Percentiles rank a stretch among this genome's conserved stretches.
Evolutionary conservation across 2,329 filamentous ascomycete species (phyloP).

Genomic region (Emydomyces testavorans): DNA sequence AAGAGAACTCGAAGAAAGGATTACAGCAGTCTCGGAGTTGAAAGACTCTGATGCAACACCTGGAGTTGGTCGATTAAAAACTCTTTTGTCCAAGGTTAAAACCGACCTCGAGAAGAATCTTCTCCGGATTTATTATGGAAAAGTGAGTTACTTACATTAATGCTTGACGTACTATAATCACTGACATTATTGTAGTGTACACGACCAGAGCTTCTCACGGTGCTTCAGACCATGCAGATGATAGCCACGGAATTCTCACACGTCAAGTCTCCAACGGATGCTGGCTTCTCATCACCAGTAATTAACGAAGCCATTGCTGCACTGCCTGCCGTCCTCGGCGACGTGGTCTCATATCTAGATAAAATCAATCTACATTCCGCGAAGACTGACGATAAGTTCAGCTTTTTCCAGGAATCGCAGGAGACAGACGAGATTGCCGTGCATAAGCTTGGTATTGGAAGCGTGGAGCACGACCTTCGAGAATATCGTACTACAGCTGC

Average conservation of each 20-base stretch:
- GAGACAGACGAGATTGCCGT: conserved; percentile 83
- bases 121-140: conserved; percentile 94
- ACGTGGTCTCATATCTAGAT: conserved; percentile 64
- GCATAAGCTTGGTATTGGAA: conserved; percentile 82
- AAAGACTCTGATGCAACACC: conserved; percentile 54
- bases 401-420: conserved; percentile 76
- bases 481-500: conserved; percentile 62
- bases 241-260: conserved; percentile 66
- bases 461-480: conserved; percentile 78
- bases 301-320: conserved; percentile 60
- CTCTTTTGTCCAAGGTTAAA: conserved; percentile 58
- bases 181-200: conserved; percentile 46
- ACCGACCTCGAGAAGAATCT: conserved; percentile 84
- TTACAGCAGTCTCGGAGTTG: conserved; percentile 78
- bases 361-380: conserved; percentile 78
- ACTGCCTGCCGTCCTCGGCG: conserved; percentile 63
- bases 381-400: conserved; percentile 79
- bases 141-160: conserved; percentile 32
- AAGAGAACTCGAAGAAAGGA: conserved; percentile 60
- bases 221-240: conserved; percentile 73
- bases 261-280: conserved; percentile 52
- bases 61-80: conserved; percentile 61
- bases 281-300: conserved; percentile 59
- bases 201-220: conserved; percentile 71
- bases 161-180: background rate